Percentiles rank a stretch among this genome's conserved stretches.
Evolutionary conservation across 139 green algal species (phyloP).

Genomic region (Tetraselmis chui): DNA sequence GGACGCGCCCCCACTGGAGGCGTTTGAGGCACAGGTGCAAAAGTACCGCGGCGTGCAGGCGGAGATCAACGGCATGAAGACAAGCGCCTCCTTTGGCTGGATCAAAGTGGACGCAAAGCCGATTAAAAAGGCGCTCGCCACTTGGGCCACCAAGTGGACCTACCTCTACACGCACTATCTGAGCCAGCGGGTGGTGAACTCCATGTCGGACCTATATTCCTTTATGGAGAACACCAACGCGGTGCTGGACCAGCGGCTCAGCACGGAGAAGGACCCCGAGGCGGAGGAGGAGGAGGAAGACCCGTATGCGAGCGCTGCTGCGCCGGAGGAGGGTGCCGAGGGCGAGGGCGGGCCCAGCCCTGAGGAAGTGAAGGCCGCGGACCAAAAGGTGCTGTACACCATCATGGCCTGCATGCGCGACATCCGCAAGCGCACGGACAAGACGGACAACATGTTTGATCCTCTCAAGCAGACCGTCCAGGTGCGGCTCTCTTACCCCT

Average conservation of each 20-base stretch:
- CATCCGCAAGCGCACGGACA: constrained; percentile 65
- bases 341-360: constrained; percentile 20
- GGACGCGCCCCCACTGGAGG: constrained; percentile 61
- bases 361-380: constrained; percentile 31
- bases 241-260: constrained; percentile 42
- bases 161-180: constrained; percentile 83
- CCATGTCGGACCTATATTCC: constrained; percentile 63
- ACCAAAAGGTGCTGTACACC: constrained; percentile 55
- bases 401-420: constrained; percentile 83
- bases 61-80: constrained; percentile 44
- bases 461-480: constrained; percentile 64
- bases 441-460: constrained; percentile 79
- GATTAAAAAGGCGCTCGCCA: constrained; percentile 53
- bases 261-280: not conserved
- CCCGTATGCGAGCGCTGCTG: constrained; percentile 18
- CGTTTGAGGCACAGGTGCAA: constrained; percentile 70
- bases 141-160: constrained; percentile 68
- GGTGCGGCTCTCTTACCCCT: constrained; percentile 47
- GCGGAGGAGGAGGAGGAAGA: constrained; percentile 5
- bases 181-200: constrained; percentile 35
- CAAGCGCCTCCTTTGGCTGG: constrained; percentile 57
- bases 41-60: constrained; percentile 35
- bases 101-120: constrained; percentile 78
- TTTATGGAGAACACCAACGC: constrained; percentile 72
- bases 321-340: constrained; percentile 9